These are phyloP conservation scores for Phaffia rhodozyma DNA, from an alignment of 1,284 basidiomycete genomes.

Conservation along the genomic window DNA sequence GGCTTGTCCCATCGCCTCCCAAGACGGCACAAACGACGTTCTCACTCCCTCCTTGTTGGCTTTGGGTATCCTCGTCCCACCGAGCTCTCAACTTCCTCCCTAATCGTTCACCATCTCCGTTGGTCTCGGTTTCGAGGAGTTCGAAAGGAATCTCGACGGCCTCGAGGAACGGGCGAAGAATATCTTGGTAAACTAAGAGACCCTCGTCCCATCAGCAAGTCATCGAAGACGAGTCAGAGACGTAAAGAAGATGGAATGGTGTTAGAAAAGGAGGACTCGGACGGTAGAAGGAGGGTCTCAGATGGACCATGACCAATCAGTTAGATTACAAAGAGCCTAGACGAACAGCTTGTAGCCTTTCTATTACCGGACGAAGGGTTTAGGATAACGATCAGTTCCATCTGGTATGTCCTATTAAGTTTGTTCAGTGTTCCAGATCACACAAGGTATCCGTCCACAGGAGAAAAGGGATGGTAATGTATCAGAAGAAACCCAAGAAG, in stretches of 20 bases:
- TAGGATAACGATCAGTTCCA: background rate
- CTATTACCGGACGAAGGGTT: constrained; percentile 4
- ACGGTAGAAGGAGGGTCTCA: background rate
- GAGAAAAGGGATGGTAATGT: too few relatives aligned
- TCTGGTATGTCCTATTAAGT: too few relatives aligned
- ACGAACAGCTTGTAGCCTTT: background rate
- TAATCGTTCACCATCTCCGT: constrained; percentile 5
- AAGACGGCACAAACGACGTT: background rate
- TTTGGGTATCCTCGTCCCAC: background rate
- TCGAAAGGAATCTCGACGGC: background rate
- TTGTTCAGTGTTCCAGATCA: too few relatives aligned
- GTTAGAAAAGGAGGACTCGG: background rate
- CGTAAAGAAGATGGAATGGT: background rate
- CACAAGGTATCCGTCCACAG: too few relatives aligned
- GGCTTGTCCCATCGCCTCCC: constrained; percentile 15
- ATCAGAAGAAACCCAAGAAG: too few relatives aligned
- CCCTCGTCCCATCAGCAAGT: too few relatives aligned
- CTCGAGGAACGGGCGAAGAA: constrained; percentile 19
- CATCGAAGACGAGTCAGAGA: background rate
- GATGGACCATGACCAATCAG: background rate
- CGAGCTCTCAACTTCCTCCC: background rate
- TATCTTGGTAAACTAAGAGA: constrained; percentile 19
- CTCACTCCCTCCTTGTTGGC: background rate
- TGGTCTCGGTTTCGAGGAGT: background rate
- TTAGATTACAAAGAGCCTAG: background rate